Base-by-base conservation (phyloP, 108 stramenopile species). In the Nitzschia inconspicua region DNA sequence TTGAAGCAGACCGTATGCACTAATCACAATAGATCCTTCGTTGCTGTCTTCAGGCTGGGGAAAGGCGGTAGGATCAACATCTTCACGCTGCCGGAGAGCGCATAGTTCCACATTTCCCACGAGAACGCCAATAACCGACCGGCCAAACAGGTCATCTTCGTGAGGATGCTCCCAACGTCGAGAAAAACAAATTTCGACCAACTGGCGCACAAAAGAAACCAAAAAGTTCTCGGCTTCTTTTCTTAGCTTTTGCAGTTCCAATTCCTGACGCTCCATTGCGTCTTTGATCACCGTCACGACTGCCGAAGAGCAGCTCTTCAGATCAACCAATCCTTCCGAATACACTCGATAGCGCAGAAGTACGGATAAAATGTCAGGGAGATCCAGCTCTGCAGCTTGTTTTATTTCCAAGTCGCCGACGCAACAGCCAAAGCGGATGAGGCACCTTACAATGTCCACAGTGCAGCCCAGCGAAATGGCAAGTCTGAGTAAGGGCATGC, bases 391-490 rank as follows among this genome's bases (percentile, higher is more conserved):
- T 13, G 70, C 74, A 41, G 74, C 74, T 0, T 34, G 31, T 10
- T 44, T 30, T 4, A 80, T 57, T 64, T 76, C 75, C 39, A 25
- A 50, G 22, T 40, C 60, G 2, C 47, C 53, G 34, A 68, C 67
- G 24, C 36, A 34, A 14, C 65, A 50, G 13, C 79, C 79, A 49
- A 25, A 48, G 10, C 44, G 34, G 10, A 80, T 72, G 10, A 80
- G 41, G 34, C 31, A 43, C 10, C 52, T 19, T 10, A 80, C 20
- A 6, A 80, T 22, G 11, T 42, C 7, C 2, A 4, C 7, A 6
- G 70, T 63, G 25, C 75, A 80, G 19, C 79, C 79, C 23, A 80
- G 47, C 4, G 39, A 31, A 1, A 80, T 49, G 10, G 79, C 79
- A 50, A 80, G 64, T 13, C 31, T 52, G 18, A 80, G 37, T 18